phyloP scores from a whole-genome alignment of 305 asterid species.

The Fraxinus latifolia region DNA sequence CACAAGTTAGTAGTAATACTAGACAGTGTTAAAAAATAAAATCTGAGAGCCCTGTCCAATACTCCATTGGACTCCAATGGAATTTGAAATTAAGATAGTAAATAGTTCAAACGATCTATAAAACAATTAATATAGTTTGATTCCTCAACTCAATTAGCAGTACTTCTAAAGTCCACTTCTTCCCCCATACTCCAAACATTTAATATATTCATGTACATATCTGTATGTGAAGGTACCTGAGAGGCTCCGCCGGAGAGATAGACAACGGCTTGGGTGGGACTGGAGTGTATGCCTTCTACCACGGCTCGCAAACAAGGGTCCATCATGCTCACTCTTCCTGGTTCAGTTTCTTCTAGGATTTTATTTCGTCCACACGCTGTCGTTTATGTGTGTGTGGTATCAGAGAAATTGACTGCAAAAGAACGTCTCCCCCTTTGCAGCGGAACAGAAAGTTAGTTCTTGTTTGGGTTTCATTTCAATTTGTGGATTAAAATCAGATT shows the following conservation, averaged over 20 bases:
- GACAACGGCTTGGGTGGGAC: conserved; percentile 71
- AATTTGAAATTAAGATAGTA: neutral
- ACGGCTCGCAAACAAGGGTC: conserved; percentile 64
- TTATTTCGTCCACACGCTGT: neutral
- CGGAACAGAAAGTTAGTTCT: neutral
- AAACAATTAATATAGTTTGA: neutral
- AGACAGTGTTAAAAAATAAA: neutral
- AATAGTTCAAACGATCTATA: neutral
- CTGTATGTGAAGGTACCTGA: conserved; percentile 43
- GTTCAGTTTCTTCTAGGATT: neutral
- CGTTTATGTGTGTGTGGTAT: neutral
- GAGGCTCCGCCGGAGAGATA: conserved; percentile 91
- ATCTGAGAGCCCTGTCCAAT: neutral
- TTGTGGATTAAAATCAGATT: too few species aligned
- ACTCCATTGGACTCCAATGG: neutral
- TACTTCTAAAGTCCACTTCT: conserved; percentile 1
- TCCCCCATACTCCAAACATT: neutral
- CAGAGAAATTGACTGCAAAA: neutral
- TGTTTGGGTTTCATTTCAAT: neutral
- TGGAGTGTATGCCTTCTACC: conserved; percentile 71
- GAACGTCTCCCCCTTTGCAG: neutral
- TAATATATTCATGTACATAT: neutral
- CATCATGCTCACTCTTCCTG: conserved; percentile 31
- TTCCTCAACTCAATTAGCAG: neutral
- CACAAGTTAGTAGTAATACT: neutral